Conservation (phyloP, 2,329 filamentous ascomycete genomes). For the Sclerotinia trifoliorum region DNA sequence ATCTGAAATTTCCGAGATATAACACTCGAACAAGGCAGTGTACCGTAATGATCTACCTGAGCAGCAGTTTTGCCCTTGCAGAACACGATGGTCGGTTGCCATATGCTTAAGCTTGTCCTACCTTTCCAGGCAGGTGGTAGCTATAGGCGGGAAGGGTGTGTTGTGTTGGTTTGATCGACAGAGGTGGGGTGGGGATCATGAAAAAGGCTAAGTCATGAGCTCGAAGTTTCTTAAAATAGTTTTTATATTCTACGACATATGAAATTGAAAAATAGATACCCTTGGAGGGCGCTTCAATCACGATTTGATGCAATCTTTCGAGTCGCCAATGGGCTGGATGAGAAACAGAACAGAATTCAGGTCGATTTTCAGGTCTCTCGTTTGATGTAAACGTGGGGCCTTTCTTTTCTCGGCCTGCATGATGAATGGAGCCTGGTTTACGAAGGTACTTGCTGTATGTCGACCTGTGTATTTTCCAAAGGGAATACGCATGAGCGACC, state of each 20-base stretch:
- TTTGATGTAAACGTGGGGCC: not conserved
- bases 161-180: conserved; percentile 14
- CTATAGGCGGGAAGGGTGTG: not conserved
- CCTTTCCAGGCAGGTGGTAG: not conserved
- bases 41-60: conserved; percentile 1
- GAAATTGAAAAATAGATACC: too few relatives aligned
- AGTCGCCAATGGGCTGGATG: not conserved
- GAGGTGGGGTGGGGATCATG: conserved; percentile 6
- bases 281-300: conserved; percentile 2
- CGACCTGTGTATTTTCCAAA: not conserved
- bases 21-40: conserved; percentile 11
- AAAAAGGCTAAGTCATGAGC: not conserved
- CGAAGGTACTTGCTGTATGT: not conserved
- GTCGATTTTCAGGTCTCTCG: not conserved
- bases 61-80: not conserved
- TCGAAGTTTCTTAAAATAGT: conserved; percentile 16
- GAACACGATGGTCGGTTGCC: not conserved
- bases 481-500: too few relatives aligned
- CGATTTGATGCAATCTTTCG: not conserved
- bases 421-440: not conserved
- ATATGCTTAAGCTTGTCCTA: not conserved
- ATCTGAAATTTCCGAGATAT: not conserved
- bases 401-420: not conserved
- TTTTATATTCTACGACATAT: not conserved
- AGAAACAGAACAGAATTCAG: not conserved